Base-by-base conservation (phyloP, 352 stramenopile species). In the Pythium inflatum region DNA sequence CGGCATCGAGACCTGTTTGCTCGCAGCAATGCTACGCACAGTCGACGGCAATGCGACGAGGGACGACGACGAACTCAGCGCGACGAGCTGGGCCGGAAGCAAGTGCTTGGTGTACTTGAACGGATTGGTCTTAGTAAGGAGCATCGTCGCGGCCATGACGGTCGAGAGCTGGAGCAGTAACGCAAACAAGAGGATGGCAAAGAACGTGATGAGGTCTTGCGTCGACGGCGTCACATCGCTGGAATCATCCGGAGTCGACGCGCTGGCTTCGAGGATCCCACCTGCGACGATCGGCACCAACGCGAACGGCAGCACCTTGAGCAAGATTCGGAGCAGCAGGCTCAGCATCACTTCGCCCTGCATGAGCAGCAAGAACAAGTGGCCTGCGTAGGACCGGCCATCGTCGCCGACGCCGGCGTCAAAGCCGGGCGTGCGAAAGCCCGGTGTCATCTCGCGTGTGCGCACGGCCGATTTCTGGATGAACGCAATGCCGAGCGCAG, bases 41-140 rank as follows among this genome's bases (percentile, higher is more conserved):
- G 82, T 90, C 9, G 70, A 66, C 5, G 84, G 84, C 3, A 92
- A 63, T 14, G 84, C 70, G 2, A 88, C 66, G 20, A 92, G 66
- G 7, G 82, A 73, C 12, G 84, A 92, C 1, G 74, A 79, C 0
- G 82, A 80, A 30, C 75, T 73, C 11, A 90, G 56, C 8, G 84
- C 84, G 16, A 90, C 55, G 18, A 90, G 53, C 65, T 85, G 76
- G 5, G 80, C 82, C 2, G 82, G 71, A 2, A 90, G 43, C 5
- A 90, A 62, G 22, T 88, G 71, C 18, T 71, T 65, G 24, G 85
- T 40, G 66, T 77, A 90, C 53, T 57, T 51, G 41, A 89, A 74
- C 43, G 77, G 79, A 61, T 85, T 91, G 61, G 60, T 76, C 57
- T 74, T 83, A 20, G 76, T 85, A 31, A 79, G 50, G 20, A 89